These are phyloP conservation scores for Sistotremastrum niveocremeum DNA, from an alignment of 768 basidiomycete species.

Conservation along the genomic window DNA sequence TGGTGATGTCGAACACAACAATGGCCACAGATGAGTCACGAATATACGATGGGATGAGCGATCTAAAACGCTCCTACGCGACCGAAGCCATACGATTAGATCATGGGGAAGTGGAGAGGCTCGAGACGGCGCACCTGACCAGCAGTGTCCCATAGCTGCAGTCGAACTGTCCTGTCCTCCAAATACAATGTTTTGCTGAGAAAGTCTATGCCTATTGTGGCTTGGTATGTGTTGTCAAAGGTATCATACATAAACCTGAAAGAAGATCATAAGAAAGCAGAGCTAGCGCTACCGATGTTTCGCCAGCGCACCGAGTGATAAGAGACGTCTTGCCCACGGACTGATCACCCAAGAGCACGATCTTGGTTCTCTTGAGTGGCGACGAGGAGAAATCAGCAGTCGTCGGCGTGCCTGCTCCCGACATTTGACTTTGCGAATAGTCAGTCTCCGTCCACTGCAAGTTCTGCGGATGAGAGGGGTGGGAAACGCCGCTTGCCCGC, in stretches of 20 bases:
- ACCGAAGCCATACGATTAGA: background rate
- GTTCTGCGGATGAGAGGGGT: too few relatives aligned
- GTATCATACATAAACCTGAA: slow-evolving; percentile 97
- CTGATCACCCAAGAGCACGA: slow-evolving; percentile 92
- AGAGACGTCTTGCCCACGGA: slow-evolving; percentile 98
- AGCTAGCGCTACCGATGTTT: background rate
- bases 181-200: slow-evolving; percentile 99
- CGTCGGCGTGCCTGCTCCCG: slow-evolving; percentile 35
- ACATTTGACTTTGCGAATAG: slow-evolving; percentile 1
- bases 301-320: slow-evolving; percentile 67
- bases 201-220: slow-evolving; percentile 97
- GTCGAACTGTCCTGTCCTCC: slow-evolving; percentile 91
- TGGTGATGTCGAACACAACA: slow-evolving; percentile 98
- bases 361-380: slow-evolving; percentile 90
- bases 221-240: slow-evolving; percentile 98
- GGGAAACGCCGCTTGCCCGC: too few relatives aligned
- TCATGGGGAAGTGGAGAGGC: slow-evolving; percentile 1
- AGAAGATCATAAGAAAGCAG: background rate
- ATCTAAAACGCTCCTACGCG: slow-evolving; percentile 84
- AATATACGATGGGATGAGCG: slow-evolving; percentile 96
- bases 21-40: slow-evolving; percentile 98
- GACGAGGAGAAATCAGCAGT: slow-evolving; percentile 78
- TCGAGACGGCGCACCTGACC: slow-evolving; percentile 49
- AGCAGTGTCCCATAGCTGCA: slow-evolving; percentile 98
- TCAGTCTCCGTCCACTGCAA: too few relatives aligned